Evolutionary conservation across 257 asterid genomes (phyloP).

Genomic region (Primulina huaijiensis): DNA sequence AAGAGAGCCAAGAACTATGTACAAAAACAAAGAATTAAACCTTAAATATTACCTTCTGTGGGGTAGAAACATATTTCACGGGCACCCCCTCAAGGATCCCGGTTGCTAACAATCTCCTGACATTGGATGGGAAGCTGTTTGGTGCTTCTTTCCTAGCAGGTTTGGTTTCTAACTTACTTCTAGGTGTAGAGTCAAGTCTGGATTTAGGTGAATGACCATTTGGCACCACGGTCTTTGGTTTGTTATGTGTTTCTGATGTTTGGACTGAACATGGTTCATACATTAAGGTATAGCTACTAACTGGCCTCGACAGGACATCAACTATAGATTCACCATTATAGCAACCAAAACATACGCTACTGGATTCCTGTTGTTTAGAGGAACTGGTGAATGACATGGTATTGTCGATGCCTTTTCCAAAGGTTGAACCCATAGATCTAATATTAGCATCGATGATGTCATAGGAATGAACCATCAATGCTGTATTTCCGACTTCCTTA

Average conservation of each 20-base stretch:
- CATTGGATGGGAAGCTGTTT: slow-evolving; percentile 91
- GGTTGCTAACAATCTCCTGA: slow-evolving; percentile 87
- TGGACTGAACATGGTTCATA: slow-evolving; percentile 61
- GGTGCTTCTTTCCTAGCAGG: slow-evolving; percentile 81
- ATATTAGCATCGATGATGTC: slow-evolving; percentile 47
- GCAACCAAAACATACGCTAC: slow-evolving; percentile 50
- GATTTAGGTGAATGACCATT: slow-evolving; percentile 42
- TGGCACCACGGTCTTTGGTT: slow-evolving; percentile 39
- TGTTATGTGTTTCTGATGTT: slow-evolving; percentile 42
- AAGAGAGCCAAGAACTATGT: slow-evolving; percentile 11
- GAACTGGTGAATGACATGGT: slow-evolving; percentile 38
- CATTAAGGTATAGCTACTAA: slow-evolving; percentile 54
- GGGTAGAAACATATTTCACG: slow-evolving; percentile 67
- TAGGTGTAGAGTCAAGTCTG: slow-evolving; percentile 41
- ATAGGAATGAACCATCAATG: slow-evolving; percentile 44
- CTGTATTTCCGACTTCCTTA: slow-evolving; percentile 53
- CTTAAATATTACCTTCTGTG: slow-evolving; percentile 61
- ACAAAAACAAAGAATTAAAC: slow-evolving; percentile 8
- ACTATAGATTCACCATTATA: slow-evolving; percentile 64
- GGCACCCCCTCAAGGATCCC: slow-evolving; percentile 96
- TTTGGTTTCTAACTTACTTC: slow-evolving; percentile 55
- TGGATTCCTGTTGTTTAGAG: slow-evolving; percentile 48
- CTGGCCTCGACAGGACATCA: slow-evolving; percentile 58
- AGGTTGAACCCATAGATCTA: slow-evolving; percentile 39
- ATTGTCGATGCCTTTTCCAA: slow-evolving; percentile 44